Conservation (phyloP, 371 early-diverging fungal genomes). For the Actinomortierella wolfii region DNA sequence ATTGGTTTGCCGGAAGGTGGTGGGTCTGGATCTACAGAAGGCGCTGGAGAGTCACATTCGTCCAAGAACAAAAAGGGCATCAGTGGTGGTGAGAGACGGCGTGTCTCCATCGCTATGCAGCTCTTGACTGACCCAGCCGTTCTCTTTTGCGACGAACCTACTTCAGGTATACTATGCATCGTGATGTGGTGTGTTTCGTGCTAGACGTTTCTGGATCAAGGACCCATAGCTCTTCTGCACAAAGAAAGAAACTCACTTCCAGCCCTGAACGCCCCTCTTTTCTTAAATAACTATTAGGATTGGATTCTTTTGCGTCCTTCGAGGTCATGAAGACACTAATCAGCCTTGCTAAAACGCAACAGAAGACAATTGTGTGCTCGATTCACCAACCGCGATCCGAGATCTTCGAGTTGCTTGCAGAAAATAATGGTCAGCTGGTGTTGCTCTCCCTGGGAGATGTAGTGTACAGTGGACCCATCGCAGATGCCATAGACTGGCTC, state of each 20-base stretch:
- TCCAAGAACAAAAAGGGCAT: conserved; percentile 40
- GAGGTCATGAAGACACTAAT: conserved; percentile 45
- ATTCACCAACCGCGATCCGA: conserved; percentile 46
- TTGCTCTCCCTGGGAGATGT: conserved; percentile 41
- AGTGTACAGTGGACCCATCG: conserved; percentile 35
- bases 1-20: conserved; percentile 7
- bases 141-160: conserved; percentile 48
- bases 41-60: no score
- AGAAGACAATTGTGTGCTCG: conserved; percentile 41
- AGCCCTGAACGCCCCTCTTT: no score
- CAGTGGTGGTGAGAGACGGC: conserved; percentile 61
- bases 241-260: no score
- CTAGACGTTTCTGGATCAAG: no score
- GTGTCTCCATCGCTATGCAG: conserved; percentile 69
- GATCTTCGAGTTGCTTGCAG: conserved; percentile 36
- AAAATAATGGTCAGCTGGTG: conserved; percentile 42
- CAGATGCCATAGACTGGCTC: conserved; percentile 28
- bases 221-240: no score
- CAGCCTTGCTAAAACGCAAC: conserved; percentile 25
- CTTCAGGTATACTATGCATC: conserved; percentile 47
- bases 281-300: conserved; percentile 4
- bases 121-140: conserved; percentile 61
- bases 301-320: conserved; percentile 40
- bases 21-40: not conserved
- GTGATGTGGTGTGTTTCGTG: no score